Conservation (phyloP, 768 basidiomycete species). For the Panellus pusillus region DNA sequence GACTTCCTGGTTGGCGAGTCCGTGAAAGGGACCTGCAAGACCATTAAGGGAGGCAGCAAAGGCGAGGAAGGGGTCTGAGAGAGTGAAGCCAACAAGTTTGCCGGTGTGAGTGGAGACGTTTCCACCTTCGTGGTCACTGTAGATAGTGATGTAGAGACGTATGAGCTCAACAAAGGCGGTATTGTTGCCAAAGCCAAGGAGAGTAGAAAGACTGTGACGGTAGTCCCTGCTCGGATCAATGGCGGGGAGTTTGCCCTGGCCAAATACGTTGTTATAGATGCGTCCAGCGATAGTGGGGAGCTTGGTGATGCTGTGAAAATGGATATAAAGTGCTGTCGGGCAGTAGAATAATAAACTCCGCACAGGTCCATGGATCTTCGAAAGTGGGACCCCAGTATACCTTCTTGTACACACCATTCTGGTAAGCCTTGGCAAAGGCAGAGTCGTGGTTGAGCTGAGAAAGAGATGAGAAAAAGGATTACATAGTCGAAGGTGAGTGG, state of each 20-base stretch:
- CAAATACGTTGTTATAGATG: constrained; percentile 86
- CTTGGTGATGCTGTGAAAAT: constrained; percentile 79
- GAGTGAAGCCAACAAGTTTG: constrained; percentile 90
- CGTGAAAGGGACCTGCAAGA: constrained; percentile 95
- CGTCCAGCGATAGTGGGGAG: constrained; percentile 95
- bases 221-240: constrained; percentile 87
- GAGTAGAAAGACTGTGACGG: constrained; percentile 82
- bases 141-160: constrained; percentile 95
- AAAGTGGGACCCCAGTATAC: constrained; percentile 97
- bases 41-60: constrained; percentile 93
- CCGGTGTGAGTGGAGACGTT: constrained; percentile 97
- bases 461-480: constrained; percentile 5
- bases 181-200: constrained; percentile 91
- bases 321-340: constrained; percentile 2
- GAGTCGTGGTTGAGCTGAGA: constrained; percentile 88
- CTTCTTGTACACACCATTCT: constrained; percentile 87
- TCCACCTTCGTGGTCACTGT: constrained; percentile 98
- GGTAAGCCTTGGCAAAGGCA: constrained; percentile 93
- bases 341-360: constrained; percentile 18
- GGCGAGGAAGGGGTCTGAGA: constrained; percentile 96
- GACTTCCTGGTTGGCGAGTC: constrained; percentile 97
- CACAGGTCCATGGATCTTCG: constrained; percentile 88
- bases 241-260: constrained; percentile 81
- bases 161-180: constrained; percentile 89
- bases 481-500: constrained; percentile 1